phyloP scores from a whole-genome alignment of 345 rosid genomes.

The Combretum micranthum region DNA sequence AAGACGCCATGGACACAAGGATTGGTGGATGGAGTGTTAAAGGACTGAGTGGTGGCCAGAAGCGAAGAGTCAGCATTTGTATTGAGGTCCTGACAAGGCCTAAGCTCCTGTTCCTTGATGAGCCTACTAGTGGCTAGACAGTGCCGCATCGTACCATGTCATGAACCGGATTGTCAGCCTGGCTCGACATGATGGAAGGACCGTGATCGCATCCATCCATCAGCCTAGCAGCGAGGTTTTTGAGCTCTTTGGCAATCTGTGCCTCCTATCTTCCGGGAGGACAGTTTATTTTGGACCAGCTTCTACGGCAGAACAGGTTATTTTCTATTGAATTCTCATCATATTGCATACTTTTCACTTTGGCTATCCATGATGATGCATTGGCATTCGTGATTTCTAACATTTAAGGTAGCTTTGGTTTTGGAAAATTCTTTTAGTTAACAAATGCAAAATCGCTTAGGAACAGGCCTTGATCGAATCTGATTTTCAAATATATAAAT shows the following conservation, averaged over 20 bases:
- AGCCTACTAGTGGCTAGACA: slow-evolving; percentile 48
- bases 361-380: too few relatives aligned
- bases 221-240: slow-evolving; percentile 49
- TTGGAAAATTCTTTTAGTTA: too few relatives aligned
- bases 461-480: too few relatives aligned
- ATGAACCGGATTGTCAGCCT: slow-evolving; percentile 35
- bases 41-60: slow-evolving; percentile 55
- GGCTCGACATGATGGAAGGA: slow-evolving; percentile 22
- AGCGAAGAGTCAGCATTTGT: slow-evolving; percentile 50
- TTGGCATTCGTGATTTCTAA: too few relatives aligned
- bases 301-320: slow-evolving; percentile 25
- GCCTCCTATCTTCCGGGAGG: slow-evolving; percentile 39
- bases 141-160: slow-evolving; percentile 48
- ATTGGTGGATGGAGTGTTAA: slow-evolving; percentile 42
- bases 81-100: slow-evolving; percentile 46
- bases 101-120: slow-evolving; percentile 40
- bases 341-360: too few relatives aligned
- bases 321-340: not conserved
- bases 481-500: too few relatives aligned
- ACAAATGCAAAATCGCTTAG: too few relatives aligned
- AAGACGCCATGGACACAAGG: slow-evolving; percentile 32
- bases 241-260: slow-evolving; percentile 31
- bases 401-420: not conserved
- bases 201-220: slow-evolving; percentile 41
- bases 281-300: slow-evolving; percentile 36